These are phyloP conservation scores for Asterella californica DNA, from an alignment of 225 moss, liverwort and hornwort genomes.

Conservation along the genomic window DNA sequence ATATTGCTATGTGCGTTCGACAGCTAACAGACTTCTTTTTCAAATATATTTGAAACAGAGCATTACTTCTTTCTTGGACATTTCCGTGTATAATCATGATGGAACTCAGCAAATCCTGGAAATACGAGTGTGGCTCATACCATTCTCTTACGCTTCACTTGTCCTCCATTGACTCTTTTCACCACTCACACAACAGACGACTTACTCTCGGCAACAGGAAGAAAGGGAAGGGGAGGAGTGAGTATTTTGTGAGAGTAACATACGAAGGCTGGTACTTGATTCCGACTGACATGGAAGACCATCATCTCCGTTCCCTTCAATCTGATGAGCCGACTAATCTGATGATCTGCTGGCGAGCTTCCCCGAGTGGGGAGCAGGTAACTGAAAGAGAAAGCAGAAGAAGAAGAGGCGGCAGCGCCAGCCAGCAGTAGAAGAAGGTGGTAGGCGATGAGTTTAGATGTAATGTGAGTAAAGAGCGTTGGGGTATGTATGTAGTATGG, in stretches of 20 bases:
- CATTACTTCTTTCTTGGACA: not conserved
- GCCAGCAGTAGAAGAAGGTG: not conserved
- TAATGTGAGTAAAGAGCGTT: no score
- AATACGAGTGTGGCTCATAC: not conserved
- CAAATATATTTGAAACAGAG: not conserved
- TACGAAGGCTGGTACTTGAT: not conserved
- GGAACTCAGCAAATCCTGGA: not conserved
- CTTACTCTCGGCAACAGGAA: not conserved
- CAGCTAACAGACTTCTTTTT: conserved; percentile 5
- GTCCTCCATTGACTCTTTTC: not conserved
- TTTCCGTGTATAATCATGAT: not conserved
- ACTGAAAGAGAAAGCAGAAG: not conserved
- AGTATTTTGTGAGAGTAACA: not conserved
- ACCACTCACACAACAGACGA: conserved; percentile 1
- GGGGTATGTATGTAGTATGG: no score
- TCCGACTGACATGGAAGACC: not conserved
- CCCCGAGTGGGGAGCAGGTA: conserved; percentile 2
- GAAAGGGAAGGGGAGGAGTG: not conserved
- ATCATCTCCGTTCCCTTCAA: conserved; percentile 1
- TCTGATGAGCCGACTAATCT: not conserved
- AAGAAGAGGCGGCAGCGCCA: not conserved
- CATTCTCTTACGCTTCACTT: not conserved
- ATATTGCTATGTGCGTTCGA: conserved; percentile 3
- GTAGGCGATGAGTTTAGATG: no score
- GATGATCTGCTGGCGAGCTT: not conserved